Conservation (phyloP, 768 basidiomycete genomes). For the Amyloporia xantha region DNA sequence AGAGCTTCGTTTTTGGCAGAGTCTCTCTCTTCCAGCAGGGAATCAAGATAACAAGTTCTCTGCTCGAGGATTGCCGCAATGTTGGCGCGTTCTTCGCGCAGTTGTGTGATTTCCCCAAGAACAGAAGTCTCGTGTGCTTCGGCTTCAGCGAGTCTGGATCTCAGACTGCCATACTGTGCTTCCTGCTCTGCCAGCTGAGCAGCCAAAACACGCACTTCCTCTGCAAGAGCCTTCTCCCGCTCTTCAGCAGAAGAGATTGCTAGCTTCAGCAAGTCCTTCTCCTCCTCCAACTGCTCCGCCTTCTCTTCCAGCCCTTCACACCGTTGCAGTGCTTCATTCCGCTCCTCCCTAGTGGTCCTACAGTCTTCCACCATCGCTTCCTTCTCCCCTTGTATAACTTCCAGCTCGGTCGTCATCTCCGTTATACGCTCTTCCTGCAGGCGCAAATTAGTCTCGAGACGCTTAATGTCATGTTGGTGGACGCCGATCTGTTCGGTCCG, state of each 20-base stretch:
- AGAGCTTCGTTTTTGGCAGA: background rate
- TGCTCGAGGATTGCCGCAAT: conserved; percentile 3
- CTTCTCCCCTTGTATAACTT: conserved; percentile 58
- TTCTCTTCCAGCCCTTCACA: conserved; percentile 61
- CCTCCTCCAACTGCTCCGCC: conserved; percentile 35
- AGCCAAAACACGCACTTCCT: background rate
- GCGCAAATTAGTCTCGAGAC: conserved; percentile 67
- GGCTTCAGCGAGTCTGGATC: background rate
- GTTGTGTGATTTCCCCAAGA: background rate
- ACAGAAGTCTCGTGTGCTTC: background rate
- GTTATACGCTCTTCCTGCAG: conserved; percentile 68
- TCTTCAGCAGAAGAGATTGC: conserved; percentile 10
- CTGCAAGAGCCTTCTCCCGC: background rate
- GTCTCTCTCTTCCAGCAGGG: conserved; percentile 1
- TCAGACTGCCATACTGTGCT: background rate
- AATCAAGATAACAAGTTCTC: background rate
- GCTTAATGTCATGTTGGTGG: conserved; percentile 73
- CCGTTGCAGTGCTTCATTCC: conserved; percentile 53
- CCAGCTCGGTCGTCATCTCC: conserved; percentile 68
- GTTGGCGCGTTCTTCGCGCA: conserved; percentile 2
- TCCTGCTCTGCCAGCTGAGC: background rate
- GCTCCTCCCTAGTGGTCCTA: conserved; percentile 64
- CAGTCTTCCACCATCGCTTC: conserved; percentile 84
- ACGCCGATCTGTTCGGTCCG: conserved; percentile 71
- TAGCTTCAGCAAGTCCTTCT: conserved; percentile 20